Evolutionary conservation across 164 flowering plant genomes (phyloP).

Genomic region (Annona squamosa): DNA sequence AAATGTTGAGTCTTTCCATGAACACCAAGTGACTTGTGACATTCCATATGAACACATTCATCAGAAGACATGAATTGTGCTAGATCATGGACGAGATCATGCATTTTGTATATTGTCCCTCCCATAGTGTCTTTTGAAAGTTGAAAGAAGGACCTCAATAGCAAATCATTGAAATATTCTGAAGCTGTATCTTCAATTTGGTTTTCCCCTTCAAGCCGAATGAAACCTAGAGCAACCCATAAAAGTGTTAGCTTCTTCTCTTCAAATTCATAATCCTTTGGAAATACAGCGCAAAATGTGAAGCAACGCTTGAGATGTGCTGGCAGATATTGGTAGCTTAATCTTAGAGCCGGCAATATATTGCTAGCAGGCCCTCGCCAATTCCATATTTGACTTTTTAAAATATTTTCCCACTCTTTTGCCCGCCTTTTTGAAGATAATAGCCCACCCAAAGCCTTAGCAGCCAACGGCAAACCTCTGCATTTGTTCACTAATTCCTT

Average conservation of each 20-base stretch:
- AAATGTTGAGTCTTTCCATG: conserved; percentile 1
- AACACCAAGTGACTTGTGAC: not conserved
- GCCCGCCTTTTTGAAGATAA: not conserved
- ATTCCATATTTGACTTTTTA: conserved; percentile 11
- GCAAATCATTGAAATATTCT: conserved; percentile 13
- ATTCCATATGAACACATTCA: conserved; percentile 7
- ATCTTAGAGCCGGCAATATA: conserved; percentile 14
- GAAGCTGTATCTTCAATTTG: conserved; percentile 9
- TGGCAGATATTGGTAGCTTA: conserved; percentile 18
- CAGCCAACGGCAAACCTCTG: conserved; percentile 9
- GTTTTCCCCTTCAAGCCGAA: conserved; percentile 1
- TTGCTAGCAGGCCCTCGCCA: not conserved
- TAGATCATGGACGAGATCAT: conserved; percentile 14
- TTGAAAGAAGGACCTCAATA: conserved; percentile 15
- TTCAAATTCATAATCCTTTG: conserved; percentile 9
- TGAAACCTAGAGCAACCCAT: conserved; percentile 17
- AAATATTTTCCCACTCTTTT: conserved; percentile 4
- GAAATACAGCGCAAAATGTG: conserved; percentile 21
- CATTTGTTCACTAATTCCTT: conserved; percentile 7
- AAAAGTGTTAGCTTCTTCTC: conserved; percentile 9
- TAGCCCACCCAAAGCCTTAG: conserved; percentile 2
- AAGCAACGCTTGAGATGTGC: conserved; percentile 14
- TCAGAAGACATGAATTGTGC: conserved; percentile 4
- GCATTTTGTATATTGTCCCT: conserved; percentile 3
- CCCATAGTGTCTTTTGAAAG: not conserved